Base-by-base conservation (phyloP, 108 stramenopile genomes). In the Fragilariopsis cylindrus region DNA sequence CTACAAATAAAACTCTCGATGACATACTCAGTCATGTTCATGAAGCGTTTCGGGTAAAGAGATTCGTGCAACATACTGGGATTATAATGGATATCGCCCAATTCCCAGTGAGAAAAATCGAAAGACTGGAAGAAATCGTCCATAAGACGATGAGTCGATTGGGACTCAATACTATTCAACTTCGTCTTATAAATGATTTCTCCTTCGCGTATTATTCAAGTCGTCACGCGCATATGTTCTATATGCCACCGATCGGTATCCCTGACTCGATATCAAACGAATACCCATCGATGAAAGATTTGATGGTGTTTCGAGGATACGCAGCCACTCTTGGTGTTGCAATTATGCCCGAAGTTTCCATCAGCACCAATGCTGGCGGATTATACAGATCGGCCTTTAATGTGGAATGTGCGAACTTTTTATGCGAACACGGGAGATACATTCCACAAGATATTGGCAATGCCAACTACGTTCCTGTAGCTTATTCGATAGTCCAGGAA, bases 311-410 rank as follows among this genome's bases (percentile, higher is more conserved):
- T 15, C 30, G 62, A 5, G 40, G 9, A 15, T 39, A 5, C 9
- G 62, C 62, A 5, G 54, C 16, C 16, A 55, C 50, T 7, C 12
- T 21, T 15, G 77, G 77, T 18, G 70, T 82, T 60, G 41, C 52
- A 4, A 53, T 78, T 7, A 73, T 82, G 19, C 82, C 82, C 4
- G 82, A 82, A 54, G 71, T 82, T 45, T 41, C 55, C 43, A 13
- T 82, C 5, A 9, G 74, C 3, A 69, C 76, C 5, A 65, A 69
- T 58, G 74, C 74, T n/a, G 82, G 70, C 43, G 82, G 82, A 2
- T 76, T 66, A 77, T 71, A 65, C 63, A 3, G 40, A 6, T 42
- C 73, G 15, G 57, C 30, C 13, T 69, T 62, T 30, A 43, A 76
- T 12, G 60, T 76, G 7, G 16, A 69, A 40, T 82, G 82, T 63